Conservation (phyloP, 1,139 yeast species). For the Lodderomyces oxycetoniae region DNA sequence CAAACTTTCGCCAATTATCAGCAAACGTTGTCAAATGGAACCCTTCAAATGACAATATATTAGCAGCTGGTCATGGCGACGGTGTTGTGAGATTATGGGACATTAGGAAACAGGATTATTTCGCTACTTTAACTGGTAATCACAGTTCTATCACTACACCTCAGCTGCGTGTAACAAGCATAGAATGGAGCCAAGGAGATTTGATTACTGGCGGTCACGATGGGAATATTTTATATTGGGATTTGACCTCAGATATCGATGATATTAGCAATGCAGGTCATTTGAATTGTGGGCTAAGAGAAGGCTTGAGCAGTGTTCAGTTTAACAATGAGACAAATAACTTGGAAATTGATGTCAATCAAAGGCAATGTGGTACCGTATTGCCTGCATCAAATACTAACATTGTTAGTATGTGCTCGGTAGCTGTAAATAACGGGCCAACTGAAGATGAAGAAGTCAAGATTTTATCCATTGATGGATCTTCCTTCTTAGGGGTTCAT, state of each 20-base stretch:
- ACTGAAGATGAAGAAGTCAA: slow-evolving; percentile 25
- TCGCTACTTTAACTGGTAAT: slow-evolving; percentile 35
- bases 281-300: slow-evolving; percentile 38
- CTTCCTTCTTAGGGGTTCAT: slow-evolving; percentile 54
- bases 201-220: slow-evolving; percentile 65
- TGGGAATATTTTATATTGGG: slow-evolving; percentile 75
- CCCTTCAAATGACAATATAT: slow-evolving; percentile 50
- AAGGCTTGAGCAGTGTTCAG: slow-evolving; percentile 42
- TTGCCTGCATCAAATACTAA: slow-evolving; percentile 54
- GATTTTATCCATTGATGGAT: slow-evolving; percentile 50
- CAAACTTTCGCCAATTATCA: slow-evolving; percentile 18
- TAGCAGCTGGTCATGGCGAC: slow-evolving; percentile 65
- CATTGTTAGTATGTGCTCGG: slow-evolving; percentile 40
- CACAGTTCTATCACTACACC: not conserved
- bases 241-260: slow-evolving; percentile 35
- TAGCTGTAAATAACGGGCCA: slow-evolving; percentile 24
- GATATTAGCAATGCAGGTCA: slow-evolving; percentile 5
- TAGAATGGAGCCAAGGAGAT: slow-evolving; percentile 62
- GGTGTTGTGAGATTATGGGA: slow-evolving; percentile 70
- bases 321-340: slow-evolving; percentile 25
- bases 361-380: slow-evolving; percentile 58
- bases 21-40: slow-evolving; percentile 58
- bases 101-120: slow-evolving; percentile 49
- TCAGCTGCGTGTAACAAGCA: slow-evolving; percentile 34
- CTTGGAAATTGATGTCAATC: slow-evolving; percentile 28